Percentiles rank a stretch among this genome's conserved stretches.
Conservation (phyloP, 2,329 filamentous ascomycete species). For the Aspergillus ochraceus region DNA sequence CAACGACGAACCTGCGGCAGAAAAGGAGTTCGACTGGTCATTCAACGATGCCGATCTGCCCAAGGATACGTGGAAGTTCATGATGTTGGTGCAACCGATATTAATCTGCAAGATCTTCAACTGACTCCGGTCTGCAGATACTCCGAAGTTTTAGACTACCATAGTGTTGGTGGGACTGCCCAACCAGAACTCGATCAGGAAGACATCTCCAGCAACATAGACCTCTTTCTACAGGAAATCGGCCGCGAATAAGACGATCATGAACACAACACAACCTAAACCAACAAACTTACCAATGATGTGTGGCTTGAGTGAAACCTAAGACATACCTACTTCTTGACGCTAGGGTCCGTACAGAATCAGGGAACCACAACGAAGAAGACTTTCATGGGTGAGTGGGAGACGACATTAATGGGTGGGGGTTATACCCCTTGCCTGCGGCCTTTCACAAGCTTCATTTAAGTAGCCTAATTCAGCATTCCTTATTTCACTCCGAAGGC, state of each 20-base stretch:
- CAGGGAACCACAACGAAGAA: neutral
- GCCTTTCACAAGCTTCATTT: neutral
- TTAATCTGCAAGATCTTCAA: neutral
- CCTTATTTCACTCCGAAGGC: neutral
- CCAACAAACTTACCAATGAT: neutral
- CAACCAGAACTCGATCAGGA: neutral
- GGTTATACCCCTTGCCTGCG: neutral
- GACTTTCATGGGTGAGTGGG: neutral
- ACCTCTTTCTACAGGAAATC: neutral
- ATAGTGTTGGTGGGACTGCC: constrained; percentile 68
- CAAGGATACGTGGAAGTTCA: constrained; percentile 99
- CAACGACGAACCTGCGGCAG: constrained; percentile 88
- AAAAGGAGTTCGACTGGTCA: constrained; percentile 99
- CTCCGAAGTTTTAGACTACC: constrained; percentile 97
- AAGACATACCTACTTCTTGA: neutral
- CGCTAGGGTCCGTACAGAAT: neutral
- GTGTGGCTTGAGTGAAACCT: neutral
- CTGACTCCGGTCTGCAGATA: constrained; percentile 62
- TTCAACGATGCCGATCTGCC: constrained; percentile 97
- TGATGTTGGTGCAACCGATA: constrained; percentile 71
- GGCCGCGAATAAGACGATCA: neutral
- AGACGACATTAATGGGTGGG: neutral
- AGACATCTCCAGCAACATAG: neutral
- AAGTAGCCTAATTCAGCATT: neutral
- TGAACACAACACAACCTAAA: too few species aligned